These are phyloP conservation scores for Chrysanthemum seticuspe DNA, from an alignment of 129 eudicot species.

Conservation along the genomic window DNA sequence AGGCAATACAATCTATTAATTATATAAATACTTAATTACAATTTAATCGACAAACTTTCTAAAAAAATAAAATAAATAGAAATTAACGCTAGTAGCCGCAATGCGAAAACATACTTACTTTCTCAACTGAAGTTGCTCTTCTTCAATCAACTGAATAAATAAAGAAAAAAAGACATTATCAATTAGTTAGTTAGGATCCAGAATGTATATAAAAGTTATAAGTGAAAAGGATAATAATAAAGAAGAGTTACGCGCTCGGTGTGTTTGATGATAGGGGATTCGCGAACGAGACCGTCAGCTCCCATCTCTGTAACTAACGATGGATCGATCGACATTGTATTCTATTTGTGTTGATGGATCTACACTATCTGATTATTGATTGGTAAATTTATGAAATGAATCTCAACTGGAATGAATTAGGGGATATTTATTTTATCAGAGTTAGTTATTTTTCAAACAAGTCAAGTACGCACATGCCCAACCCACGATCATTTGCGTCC, in stretches of 20 bases:
- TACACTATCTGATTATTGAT: not conserved
- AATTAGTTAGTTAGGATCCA: not conserved
- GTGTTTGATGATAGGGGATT: conserved; percentile 85
- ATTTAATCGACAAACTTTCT: too few species aligned
- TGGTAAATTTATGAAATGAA: not conserved
- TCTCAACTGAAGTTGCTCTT: conserved; percentile 86
- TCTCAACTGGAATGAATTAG: conserved; percentile 16
- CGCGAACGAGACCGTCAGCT: conserved; percentile 81
- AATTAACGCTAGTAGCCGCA: not conserved
- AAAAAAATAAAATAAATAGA: not conserved
- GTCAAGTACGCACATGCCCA: too few species aligned
- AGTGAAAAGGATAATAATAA: not conserved
- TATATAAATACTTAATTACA: too few species aligned
- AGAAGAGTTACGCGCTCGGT: conserved; percentile 68
- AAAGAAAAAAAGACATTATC: not conserved
- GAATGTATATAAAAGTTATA: too few species aligned
- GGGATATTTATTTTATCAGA: not conserved
- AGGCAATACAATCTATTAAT: too few species aligned
- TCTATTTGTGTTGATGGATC: conserved; percentile 8
- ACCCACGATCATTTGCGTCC: too few species aligned
- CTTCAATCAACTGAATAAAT: conserved; percentile 70
- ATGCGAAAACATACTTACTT: conserved; percentile 52
- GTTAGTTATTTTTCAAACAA: not conserved
- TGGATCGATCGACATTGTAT: conserved; percentile 42
- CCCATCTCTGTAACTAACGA: conserved; percentile 69